Percentiles rank a stretch among this genome's conserved stretches.
Evolutionary conservation across 768 basidiomycete genomes (phyloP).

Genomic region (Lyophyllum shimeji): DNA sequence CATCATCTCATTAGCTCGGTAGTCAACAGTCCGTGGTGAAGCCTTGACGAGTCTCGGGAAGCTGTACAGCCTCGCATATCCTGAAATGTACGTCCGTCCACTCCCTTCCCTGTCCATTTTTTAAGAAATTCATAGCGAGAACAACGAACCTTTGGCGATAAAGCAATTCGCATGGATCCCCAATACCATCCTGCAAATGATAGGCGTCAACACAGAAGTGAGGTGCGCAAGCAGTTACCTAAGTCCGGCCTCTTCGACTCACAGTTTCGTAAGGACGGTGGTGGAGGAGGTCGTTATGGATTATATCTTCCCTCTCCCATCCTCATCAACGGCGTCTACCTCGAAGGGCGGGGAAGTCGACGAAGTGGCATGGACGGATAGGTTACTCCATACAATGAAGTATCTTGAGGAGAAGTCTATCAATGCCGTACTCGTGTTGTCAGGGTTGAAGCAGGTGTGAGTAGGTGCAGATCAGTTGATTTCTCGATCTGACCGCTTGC

Average conservation of each 20-base stretch:
- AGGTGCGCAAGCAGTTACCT: conserved; percentile 39
- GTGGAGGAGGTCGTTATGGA: conserved; percentile 70
- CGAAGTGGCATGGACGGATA: conserved; percentile 84
- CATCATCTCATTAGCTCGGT: background rate
- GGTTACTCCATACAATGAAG: conserved; percentile 70
- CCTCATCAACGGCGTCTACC: conserved; percentile 39
- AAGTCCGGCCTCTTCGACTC: background rate
- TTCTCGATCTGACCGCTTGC: conserved; percentile 1
- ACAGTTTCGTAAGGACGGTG: conserved; percentile 37
- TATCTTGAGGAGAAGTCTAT: conserved; percentile 61
- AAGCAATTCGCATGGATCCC: conserved; percentile 95
- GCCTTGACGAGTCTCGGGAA: conserved; percentile 76
- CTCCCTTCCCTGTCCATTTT: background rate
- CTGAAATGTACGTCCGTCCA: conserved; percentile 76
- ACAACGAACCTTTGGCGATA: conserved; percentile 69
- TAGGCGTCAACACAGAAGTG: conserved; percentile 52
- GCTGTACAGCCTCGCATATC: conserved; percentile 78
- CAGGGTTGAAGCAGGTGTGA: conserved; percentile 63
- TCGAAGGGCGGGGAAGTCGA: conserved; percentile 60
- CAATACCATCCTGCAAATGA: conserved; percentile 59
- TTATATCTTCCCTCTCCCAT: conserved; percentile 81
- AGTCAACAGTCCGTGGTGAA: conserved; percentile 67
- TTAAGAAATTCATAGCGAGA: conserved; percentile 58
- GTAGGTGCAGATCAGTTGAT: conserved; percentile 24
- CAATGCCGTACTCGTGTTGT: conserved; percentile 57